These are phyloP conservation scores for Pestalotiopsis sp. DNA, from an alignment of 2,329 filamentous ascomycete genomes.

Conservation along the genomic window DNA sequence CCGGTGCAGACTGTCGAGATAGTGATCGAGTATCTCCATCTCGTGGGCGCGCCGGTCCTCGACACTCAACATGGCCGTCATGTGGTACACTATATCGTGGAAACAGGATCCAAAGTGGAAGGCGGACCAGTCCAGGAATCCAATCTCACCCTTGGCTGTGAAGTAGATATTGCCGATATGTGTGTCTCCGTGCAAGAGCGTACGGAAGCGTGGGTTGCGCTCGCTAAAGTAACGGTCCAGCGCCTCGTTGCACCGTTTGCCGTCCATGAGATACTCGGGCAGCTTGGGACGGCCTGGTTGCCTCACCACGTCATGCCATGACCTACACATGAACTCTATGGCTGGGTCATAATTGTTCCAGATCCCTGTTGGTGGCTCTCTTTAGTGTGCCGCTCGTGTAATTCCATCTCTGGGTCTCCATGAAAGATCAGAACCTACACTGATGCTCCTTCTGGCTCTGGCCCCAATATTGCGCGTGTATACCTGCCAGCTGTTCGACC, in stretches of 20 bases:
- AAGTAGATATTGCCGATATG: slow-evolving; percentile 46
- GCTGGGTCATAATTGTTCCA: slow-evolving; percentile 38
- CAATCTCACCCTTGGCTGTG: slow-evolving; percentile 30
- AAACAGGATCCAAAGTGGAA: slow-evolving; percentile 42
- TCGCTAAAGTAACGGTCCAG: slow-evolving; percentile 36
- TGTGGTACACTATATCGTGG: slow-evolving; percentile 42
- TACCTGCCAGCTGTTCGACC: slow-evolving; percentile 38
- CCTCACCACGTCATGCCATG: slow-evolving; percentile 32
- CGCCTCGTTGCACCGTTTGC: slow-evolving; percentile 32
- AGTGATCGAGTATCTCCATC: slow-evolving; percentile 36
- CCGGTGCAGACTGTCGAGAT: slow-evolving; percentile 31
- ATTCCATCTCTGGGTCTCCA: no score
- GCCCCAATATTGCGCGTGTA: slow-evolving; percentile 42
- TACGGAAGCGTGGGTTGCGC: slow-evolving; percentile 38
- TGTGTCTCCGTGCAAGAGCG: slow-evolving; percentile 42
- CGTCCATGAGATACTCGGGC: slow-evolving; percentile 37
- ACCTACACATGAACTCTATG: slow-evolving; percentile 31
- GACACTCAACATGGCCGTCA: slow-evolving; percentile 37
- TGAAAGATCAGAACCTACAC: not conserved
- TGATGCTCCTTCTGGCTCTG: slow-evolving; percentile 27
- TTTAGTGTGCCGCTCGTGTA: not conserved
- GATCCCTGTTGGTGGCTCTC: slow-evolving; percentile 22
- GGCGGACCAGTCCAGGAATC: slow-evolving; percentile 43
- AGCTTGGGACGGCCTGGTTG: slow-evolving; percentile 30
- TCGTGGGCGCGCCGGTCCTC: slow-evolving; percentile 41